Evolutionary conservation across 345 rosid genomes (phyloP).

Genomic region (Physaria fendleri): DNA sequence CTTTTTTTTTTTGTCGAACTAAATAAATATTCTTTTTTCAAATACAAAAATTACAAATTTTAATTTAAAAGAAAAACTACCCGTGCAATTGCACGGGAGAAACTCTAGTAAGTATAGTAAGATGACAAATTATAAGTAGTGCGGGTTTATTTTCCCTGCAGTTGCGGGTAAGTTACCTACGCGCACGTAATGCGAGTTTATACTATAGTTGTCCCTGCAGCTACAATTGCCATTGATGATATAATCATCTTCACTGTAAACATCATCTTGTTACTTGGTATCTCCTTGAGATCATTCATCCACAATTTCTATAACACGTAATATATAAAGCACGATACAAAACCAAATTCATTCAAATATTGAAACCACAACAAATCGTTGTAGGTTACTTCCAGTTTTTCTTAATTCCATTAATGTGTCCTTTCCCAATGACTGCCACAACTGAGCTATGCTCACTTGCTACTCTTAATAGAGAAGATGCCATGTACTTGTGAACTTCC

Average conservation of each 20-base stretch:
- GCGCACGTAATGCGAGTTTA: too few relatives aligned
- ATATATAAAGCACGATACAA: neutral
- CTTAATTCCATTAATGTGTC: constrained; percentile 84
- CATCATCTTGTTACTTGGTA: constrained; percentile 44
- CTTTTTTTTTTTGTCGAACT: too few relatives aligned
- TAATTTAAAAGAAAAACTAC: too few relatives aligned
- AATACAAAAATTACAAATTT: too few relatives aligned
- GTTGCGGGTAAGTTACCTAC: too few relatives aligned
- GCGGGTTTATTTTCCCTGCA: too few relatives aligned
- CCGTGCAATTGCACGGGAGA: too few relatives aligned
- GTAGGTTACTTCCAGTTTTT: constrained; percentile 85
- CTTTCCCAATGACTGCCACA: constrained; percentile 94
- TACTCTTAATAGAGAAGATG: constrained; percentile 57
- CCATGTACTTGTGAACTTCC: constrained; percentile 64
- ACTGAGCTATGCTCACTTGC: constrained; percentile 76
- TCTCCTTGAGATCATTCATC: constrained; percentile 59
- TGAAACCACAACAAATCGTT: constrained; percentile 32
- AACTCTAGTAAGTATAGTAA: too few relatives aligned
- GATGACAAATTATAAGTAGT: too few relatives aligned
- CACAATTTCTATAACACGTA: constrained; percentile 27
- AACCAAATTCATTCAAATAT: neutral
- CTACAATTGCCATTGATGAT: constrained; percentile 57
- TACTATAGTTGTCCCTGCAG: constrained; percentile 66
- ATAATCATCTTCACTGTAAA: constrained; percentile 45
- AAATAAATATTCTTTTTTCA: too few relatives aligned